Evolutionary conservation across 2,329 filamentous ascomycete genomes (phyloP).

Genomic region (Dactylellina haptotyla): DNA sequence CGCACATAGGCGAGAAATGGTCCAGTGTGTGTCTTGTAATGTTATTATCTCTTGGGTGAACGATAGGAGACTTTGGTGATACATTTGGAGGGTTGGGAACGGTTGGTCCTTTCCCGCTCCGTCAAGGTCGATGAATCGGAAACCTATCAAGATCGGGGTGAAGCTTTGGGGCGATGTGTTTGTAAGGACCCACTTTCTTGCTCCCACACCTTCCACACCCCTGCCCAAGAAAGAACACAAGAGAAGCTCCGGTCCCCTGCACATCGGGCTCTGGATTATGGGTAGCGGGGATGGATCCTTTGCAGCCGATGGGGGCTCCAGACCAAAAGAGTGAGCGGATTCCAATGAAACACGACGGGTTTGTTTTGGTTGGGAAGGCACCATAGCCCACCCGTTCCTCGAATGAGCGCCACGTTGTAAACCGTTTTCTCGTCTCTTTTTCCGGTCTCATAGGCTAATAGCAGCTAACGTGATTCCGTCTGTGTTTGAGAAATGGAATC

Average conservation of each 20-base stretch:
- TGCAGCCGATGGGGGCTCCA: conserved; percentile 46
- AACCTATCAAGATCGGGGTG: not conserved
- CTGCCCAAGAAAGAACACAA: conserved; percentile 26
- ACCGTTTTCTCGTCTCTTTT: conserved; percentile 51
- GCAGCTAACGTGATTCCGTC: conserved; percentile 22
- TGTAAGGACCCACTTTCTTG: conserved; percentile 17
- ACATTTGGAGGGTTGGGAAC: not conserved
- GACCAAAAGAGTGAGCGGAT: conserved; percentile 10
- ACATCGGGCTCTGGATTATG: conserved; percentile 38
- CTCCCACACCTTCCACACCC: conserved; percentile 33
- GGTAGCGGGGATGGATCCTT: conserved; percentile 48
- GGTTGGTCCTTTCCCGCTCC: no score
- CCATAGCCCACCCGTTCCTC: conserved; percentile 11
- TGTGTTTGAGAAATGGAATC: no score
- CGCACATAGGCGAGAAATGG: conserved; percentile 30
- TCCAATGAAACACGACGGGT: conserved; percentile 35
- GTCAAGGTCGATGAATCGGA: conserved; percentile 10
- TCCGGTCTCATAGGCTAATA: conserved; percentile 43
- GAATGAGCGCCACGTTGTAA: conserved; percentile 51
- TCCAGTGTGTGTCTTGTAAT: conserved; percentile 11
- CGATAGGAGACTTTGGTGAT: conserved; percentile 23
- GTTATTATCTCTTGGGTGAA: conserved; percentile 1
- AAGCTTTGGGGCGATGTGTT: conserved; percentile 13
- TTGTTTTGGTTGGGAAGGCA: conserved; percentile 49
- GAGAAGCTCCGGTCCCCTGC: conserved; percentile 41